Evolutionary conservation across 140 eudicot genomes (phyloP), one percentile per base, ranked within the genome.

Genomic region (Senecio squalidus): DNA sequence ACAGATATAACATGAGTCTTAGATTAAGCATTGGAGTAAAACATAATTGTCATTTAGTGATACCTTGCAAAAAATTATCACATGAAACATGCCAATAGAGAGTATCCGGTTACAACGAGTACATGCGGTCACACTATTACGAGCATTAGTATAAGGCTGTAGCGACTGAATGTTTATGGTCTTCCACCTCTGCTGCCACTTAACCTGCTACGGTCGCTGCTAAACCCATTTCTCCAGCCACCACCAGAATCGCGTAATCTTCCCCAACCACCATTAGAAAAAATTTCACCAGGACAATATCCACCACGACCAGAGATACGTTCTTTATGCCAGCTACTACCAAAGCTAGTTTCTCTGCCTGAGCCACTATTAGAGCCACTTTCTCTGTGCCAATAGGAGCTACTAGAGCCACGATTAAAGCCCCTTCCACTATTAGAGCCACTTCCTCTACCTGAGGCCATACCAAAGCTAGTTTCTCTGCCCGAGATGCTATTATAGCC

Each of bases 391-490:
- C n/a, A n/a, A n/a, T n/a, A n/a, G n/a, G n/a, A n/a, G n/a, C n/a
- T n/a, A n/a, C n/a, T n/a, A n/a, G 9, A 13, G 40, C 22, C n/a
- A 3, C 67, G 55, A 22, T 75, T 61, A 21, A 49, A 49, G 20
- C 85, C 25, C 22, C 69, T 63, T 33, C 70, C 64, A 14, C 79
- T 53, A 11, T 1, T 14, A 4, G 15, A n/a, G 61, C 26, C 62
- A 11, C 80, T n/a, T n/a, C n/a, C n/a, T n/a, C n/a, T n/a, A n/a
- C n/a, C n/a, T n/a, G n/a, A n/a, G n/a, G n/a, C n/a, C n/a, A n/a
- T 38, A n/a, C 82, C 69, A n/a, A 44, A 64, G 13, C 69, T 53
- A 36, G 69, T 66, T 22, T 23, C 69, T 33, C 66, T 27, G 44
- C 47, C 11, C 52, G 72, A 16, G 6, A 68, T 64, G 33, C 76